Base-by-base conservation (phyloP, 2,329 filamentous ascomycete genomes). In the Talaromyces sp. region DNA sequence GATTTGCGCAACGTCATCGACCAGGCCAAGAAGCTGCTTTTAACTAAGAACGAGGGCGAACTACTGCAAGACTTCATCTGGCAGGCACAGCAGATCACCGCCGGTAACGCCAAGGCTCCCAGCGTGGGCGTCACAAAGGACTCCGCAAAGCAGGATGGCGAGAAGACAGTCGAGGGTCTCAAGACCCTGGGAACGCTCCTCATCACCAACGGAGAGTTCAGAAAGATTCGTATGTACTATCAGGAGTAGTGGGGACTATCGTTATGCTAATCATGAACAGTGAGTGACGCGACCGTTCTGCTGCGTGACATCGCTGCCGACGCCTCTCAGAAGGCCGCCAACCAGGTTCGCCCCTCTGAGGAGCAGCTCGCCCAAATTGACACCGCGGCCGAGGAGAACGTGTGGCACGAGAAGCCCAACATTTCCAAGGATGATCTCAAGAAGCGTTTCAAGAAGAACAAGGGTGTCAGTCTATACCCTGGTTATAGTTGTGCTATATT, bases 61-160 rank as follows among this genome's bases (percentile, higher is more conserved):
- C 77, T 97, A 52, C 78, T 99, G 17, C 94, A 99, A 70, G 92
- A 99, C 67, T 97, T 99, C 75, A 90, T 97, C 75, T 99, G 90
- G 88, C 89, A 96, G 70, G 92, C 91, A 0, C 86, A 91, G 68
- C 82, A 89, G 42, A 86, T 94, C 57, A 84, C 86, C 48, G 77
- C 83, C 52, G 86, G 81, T 65, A 79, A 82, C 47, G 80, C 90
- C 22, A 72, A 76, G 52, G 74, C 80, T 1, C 89, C 90, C 3
- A 79, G 81, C 51, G 82, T 84, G 1, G 88, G 91, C 0, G 65
- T 96, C 43, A 82, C 85, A 68, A 95, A 91, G 78, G 86, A 89
- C 1, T 82, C 83, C 2, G 90, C 89, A 22, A 85, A 88, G 75
- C 87, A 93, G 69, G 90, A 99, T 70, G 90, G 88, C 36, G 85